phyloP scores from a whole-genome alignment of 78 protist genomes.

The Diacronema lutheri region DNA sequence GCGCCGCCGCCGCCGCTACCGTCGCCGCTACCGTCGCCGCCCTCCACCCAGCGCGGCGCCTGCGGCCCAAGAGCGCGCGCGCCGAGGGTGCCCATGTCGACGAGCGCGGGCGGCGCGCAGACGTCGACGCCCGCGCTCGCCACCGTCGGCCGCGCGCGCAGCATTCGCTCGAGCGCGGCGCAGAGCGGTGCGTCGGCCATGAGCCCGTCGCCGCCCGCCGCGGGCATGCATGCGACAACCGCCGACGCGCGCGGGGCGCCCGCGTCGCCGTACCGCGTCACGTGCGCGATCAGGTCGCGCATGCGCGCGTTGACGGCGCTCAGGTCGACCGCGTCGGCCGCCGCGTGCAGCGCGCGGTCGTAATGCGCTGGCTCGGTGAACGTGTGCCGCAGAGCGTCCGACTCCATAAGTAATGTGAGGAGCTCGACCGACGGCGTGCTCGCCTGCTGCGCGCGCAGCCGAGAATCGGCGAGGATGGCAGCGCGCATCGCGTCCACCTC shows the following conservation, averaged over 20 bases:
- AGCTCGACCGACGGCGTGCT: constrained; percentile 12
- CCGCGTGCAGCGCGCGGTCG: background rate
- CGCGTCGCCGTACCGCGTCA: background rate
- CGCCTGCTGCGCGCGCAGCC: constrained; percentile 19
- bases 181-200: too few species aligned
- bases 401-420: background rate
- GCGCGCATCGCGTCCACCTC: constrained; percentile 5
- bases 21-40: too few species aligned
- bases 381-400: constrained; percentile 3
- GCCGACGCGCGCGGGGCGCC: constrained; percentile 16
- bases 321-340: background rate
- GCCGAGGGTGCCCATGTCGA: too few species aligned
- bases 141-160: too few species aligned
- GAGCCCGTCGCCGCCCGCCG: background rate
- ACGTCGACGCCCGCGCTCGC: too few species aligned
- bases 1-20: too few species aligned
- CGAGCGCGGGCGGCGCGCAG: too few species aligned
- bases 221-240: background rate
- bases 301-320: background rate
- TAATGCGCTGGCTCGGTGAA: background rate
- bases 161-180: too few species aligned
- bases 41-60: too few species aligned
- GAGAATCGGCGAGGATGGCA: background rate
- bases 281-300: background rate
- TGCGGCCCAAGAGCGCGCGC: too few species aligned